phyloP scores from a whole-genome alignment of 352 stramenopile genomes.

The Phytophthora ohioensis region DNA sequence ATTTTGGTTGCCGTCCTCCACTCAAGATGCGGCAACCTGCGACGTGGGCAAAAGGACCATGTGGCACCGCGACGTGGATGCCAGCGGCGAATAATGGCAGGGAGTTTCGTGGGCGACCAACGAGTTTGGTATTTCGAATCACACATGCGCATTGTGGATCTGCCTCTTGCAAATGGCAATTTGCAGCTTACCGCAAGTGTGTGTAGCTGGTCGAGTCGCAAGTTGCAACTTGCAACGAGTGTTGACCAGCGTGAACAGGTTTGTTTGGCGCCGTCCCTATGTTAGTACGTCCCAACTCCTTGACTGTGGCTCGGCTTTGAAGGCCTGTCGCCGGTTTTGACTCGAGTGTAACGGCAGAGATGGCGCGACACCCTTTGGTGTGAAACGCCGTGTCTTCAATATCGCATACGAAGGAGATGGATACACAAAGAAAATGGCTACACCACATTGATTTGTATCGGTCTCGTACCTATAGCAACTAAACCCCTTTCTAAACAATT shows the following conservation, averaged over 20 bases:
- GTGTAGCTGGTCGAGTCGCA: not conserved
- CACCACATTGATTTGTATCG: not conserved
- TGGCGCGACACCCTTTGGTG: slow-evolving; percentile 13
- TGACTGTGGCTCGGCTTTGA: slow-evolving; percentile 12
- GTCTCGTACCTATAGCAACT: not conserved
- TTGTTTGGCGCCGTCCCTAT: slow-evolving; percentile 25
- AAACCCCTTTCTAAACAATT: not conserved
- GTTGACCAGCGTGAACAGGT: slow-evolving; percentile 6
- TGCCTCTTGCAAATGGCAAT: not conserved
- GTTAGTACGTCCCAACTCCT: not conserved
- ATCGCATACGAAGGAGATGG: not conserved
- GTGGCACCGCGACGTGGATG: slow-evolving; percentile 24
- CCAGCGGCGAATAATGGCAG: slow-evolving; percentile 9
- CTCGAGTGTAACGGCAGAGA: slow-evolving; percentile 27
- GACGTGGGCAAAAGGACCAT: slow-evolving; percentile 22
- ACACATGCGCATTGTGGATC: not conserved
- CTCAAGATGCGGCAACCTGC: slow-evolving; percentile 23
- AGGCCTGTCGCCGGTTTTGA: slow-evolving; percentile 22
- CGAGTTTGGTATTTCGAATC: not conserved
- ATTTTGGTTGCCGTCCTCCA: slow-evolving; percentile 16
- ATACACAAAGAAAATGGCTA: not conserved
- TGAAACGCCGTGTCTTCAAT: not conserved
- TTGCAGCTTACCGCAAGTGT: slow-evolving; percentile 3
- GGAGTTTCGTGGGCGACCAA: slow-evolving; percentile 1
- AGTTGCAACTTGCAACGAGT: not conserved